Base-by-base conservation (phyloP, 768 basidiomycete species). In the Butyriboletus loyo region DNA sequence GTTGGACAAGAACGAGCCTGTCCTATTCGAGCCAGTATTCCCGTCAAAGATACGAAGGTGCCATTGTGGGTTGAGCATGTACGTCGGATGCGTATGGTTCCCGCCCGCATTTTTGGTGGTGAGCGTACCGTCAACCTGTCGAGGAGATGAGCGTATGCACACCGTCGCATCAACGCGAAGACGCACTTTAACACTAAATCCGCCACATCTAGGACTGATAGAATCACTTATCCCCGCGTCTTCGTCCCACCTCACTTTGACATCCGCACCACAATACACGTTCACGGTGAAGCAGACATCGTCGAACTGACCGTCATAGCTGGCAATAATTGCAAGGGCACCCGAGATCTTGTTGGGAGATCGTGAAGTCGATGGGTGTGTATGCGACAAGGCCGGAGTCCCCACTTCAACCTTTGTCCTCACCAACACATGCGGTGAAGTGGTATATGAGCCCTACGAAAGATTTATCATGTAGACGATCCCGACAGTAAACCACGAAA, bases 61-160 rank as follows among this genome's bases (percentile, higher is more conserved):
- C 68, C 91, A 98, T 63, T 97, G 92, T 0, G 95, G 95, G 64
- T 98, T 98, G 44, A 81, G 69, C 84, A 96, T 88, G 68, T 88
- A 97, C 0, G 87, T 86, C 1, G 90, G 83, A 57, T 84, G 76
- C 5, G 82, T 81, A 50, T 84, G 81, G 63, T 94, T 95, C 2
- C 96, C 96, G 0, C 96, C 96, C 0, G 90, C 81, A 27, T 83
- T 91, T 58, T 84, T 84, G 32, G 71, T 77, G 0, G 84, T 85
- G 55, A 96, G 76, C 0, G 73, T 62, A 8, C 84, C 87, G 0
- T 80, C 72, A 7, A 87, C 62, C 89, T 92, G 57, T 25, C 46
- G 40, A 36, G 34, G 45, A 37, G 22, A 47, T 63, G 9, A 58
- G 47, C 7, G 13, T 17, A 22, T 32, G 22, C 31, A 30, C 14